Evolutionary conservation across 768 basidiomycete species (phyloP).

Genomic region (Amanita inopinata): DNA sequence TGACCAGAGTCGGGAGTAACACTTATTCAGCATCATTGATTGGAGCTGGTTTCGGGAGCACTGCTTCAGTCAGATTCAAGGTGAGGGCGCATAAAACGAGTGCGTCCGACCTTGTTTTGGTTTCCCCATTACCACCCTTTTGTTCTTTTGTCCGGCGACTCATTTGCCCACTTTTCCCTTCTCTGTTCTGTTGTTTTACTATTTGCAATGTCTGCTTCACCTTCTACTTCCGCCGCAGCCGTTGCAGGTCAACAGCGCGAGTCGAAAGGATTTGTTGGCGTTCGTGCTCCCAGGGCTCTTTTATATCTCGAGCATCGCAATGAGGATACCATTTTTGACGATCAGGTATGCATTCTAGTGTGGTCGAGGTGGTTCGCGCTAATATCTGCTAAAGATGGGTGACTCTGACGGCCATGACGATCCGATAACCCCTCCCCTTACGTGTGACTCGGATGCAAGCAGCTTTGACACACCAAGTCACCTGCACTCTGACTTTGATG

Average conservation of each 20-base stretch:
- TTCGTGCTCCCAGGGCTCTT: constrained; percentile 3
- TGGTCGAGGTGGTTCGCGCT: background rate
- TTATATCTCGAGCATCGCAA: background rate
- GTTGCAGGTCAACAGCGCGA: constrained; percentile 12
- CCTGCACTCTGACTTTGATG: constrained; percentile 10
- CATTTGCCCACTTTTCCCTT: background rate
- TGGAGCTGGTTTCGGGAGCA: too few species aligned
- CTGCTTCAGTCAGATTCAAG: too few species aligned
- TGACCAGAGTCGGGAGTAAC: too few species aligned
- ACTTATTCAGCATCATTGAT: too few species aligned
- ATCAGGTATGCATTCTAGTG: background rate
- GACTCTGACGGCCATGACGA: background rate
- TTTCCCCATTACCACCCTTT: background rate
- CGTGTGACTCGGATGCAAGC: constrained; percentile 8
- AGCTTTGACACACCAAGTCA: constrained; percentile 8
- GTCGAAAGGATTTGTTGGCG: background rate
- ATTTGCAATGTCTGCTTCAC: constrained; percentile 7
- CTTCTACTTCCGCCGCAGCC: constrained; percentile 1
- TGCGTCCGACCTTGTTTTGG: too few species aligned
- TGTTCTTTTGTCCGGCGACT: too few species aligned
- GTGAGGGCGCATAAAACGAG: too few species aligned
- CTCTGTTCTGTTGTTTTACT: constrained; percentile 2
- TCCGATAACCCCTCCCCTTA: background rate
- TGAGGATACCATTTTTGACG: background rate
- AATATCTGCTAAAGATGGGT: background rate